These are phyloP conservation scores for Coemansia sp. DNA, from an alignment of 192 early-diverging fungal species.

Conservation along the genomic window DNA sequence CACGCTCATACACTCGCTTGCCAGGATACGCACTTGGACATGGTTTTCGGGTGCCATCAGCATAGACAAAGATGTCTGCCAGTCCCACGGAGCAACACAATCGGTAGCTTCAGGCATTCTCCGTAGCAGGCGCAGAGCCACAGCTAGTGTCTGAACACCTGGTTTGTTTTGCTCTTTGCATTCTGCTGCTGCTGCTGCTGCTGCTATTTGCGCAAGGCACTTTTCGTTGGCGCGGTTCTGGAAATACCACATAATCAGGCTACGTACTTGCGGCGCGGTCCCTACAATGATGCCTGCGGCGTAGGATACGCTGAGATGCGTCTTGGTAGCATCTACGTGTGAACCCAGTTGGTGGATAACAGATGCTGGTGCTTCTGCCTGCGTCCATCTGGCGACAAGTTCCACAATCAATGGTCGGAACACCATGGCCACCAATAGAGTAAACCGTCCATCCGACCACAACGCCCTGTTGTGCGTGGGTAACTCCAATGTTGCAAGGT, in stretches of 20 bases:
- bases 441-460: constrained; percentile 45
- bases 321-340: constrained; percentile 16
- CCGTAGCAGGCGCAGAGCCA: constrained; percentile 59
- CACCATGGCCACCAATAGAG: constrained; percentile 24
- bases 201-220: constrained; percentile 21
- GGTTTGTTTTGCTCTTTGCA: not conserved
- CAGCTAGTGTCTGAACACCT: constrained; percentile 10
- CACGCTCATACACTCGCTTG: constrained; percentile 38
- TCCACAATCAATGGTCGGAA: constrained; percentile 81
- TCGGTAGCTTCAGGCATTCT: constrained; percentile 38
- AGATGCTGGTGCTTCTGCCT: constrained; percentile 40
- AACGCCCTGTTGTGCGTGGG: not conserved
- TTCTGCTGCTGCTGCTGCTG: not conserved
- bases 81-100: constrained; percentile 28
- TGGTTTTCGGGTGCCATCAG: constrained; percentile 24
- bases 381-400: constrained; percentile 74
- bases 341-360: constrained; percentile 24
- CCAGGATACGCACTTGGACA: constrained; percentile 19
- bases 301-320: constrained; percentile 45
- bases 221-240: not conserved
- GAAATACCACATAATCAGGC: constrained; percentile 54
- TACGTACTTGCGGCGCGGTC: constrained; percentile 70
- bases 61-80: constrained; percentile 25
- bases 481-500: not conserved
- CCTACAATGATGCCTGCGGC: constrained; percentile 64